Base-by-base conservation (phyloP, 495 filamentous ascomycete species). In the Trichoderma parareesei region DNA sequence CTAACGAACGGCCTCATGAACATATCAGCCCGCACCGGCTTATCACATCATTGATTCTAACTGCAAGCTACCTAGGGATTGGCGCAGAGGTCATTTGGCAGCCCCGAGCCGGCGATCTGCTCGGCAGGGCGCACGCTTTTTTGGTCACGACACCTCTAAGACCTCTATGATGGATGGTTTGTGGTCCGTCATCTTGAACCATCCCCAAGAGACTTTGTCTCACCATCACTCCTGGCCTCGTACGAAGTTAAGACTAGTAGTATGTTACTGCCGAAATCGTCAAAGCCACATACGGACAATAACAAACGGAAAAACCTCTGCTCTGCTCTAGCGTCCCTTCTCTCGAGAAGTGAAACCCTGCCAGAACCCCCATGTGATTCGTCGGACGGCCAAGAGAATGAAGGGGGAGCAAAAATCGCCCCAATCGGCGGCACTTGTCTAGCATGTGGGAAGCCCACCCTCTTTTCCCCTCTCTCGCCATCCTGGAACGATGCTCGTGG, bases 391-490 rank as follows among this genome's bases (percentile, higher is more conserved):
- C 66, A 27, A 1, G 27, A 27, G 27, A 27, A 27, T 27, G 27
- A 27, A 27, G 27, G 27, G 27, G 27, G 49, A 18, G 66, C 35
- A 60, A 67, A 57, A 62, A 16, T 49, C 38, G 64, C 68, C 27
- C 53, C 53, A 57, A 57, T 57, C 20, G 9, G 6, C 53, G 53
- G 53, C 27, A 57, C 14, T 57, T 11, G 48, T 65, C 66, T 67
- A 11, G 49, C 65, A 38, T 41, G 64, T 66, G 48, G 62, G 20
- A 65, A 60, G 42, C 66, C 62, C 65, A 27, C 27, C 27, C 27
- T 27, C 27, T 27, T 27, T 27, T 27, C 27, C 62, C 43, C 66
- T 71, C 40, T 41, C 65, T 69, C 63, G 65, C 42, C 63, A 61
- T 40, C 42, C 53, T 33, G 48, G 64, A 63, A 61, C 60, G 63